Percentiles rank a stretch among this genome's conserved stretches.
Conservation (phyloP, 257 asterid genomes). For the Primulina eburnea region DNA sequence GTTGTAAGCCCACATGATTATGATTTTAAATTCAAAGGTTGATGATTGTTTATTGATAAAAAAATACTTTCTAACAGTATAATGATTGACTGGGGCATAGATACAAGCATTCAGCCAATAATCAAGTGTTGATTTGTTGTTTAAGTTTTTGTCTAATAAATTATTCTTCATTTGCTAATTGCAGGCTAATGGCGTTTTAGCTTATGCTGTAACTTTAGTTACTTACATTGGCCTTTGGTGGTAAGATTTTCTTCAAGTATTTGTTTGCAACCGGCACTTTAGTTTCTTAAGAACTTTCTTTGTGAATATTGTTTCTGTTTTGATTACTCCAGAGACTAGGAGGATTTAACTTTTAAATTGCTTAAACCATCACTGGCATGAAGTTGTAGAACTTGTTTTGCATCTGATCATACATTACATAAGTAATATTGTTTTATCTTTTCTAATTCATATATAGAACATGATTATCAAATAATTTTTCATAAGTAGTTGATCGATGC, state of each 20-base stretch:
- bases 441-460: neutral
- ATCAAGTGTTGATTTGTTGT: neutral
- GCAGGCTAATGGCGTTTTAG: conserved; percentile 89
- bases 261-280: conserved; percentile 2
- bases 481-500: neutral
- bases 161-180: conserved; percentile 23
- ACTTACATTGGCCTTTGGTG: conserved; percentile 87
- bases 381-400: neutral
- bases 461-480: neutral
- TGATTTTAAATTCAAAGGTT: conserved; percentile 7
- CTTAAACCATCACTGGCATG: neutral
- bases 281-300: conserved; percentile 15
- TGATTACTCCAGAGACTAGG: conserved; percentile 8
- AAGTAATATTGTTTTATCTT: neutral
- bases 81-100: neutral
- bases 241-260: conserved; percentile 41
- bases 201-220: conserved; percentile 70
- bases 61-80: neutral
- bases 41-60: neutral
- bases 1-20: conserved; percentile 27
- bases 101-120: neutral
- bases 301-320: neutral
- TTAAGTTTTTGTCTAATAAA: conserved; percentile 17
- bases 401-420: conserved; percentile 3
- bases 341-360: neutral